Base-by-base conservation (phyloP, 257 asterid species). In the Salvia miltiorrhiza region DNA sequence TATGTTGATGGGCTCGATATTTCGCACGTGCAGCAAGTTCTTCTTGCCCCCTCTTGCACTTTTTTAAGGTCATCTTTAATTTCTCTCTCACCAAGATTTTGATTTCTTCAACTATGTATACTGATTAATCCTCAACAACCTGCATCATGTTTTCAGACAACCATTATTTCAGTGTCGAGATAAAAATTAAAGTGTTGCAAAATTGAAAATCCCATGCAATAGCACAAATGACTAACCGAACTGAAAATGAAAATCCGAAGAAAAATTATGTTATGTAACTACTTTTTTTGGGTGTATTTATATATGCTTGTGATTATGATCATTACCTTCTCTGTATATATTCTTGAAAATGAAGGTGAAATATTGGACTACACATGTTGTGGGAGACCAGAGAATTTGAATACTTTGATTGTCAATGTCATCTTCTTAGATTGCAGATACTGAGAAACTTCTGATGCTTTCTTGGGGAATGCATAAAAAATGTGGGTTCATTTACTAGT, bases 1-100 rank as follows among this genome's bases (percentile, higher is more conserved):
- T 54, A 88, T 67, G 67, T 81, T 82, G 13, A 70, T 54, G 1
- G 96, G 90, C 52, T 88, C 90, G 48, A 73, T 71, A 52, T 65
- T 64, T 59, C 74, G 72, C 76, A 86, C 71, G 52, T 78, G 82
- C 37, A 88, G 75, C 1, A 83, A 33, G 43, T 79, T 86, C 62
- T 84, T 76, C 43, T 73, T 71, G 63, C 76, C 19, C 14, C 44
- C 80, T 58, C 37, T 78, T 4, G 79, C 65, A 33, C 72, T 56
- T 35, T 71, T 79, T 55, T 13, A 90, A 58, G 9, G 91, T 82
- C 95, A 86, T 84, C 19, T 13, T 16, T 24, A 17, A 72, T 65
- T 58, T 6, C 4, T 21, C 5, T 11, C 4, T 4, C 1, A 3
- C 30, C 52, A n/a, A 45, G 52, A 45, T 14, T 17, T 17, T 19